Evolutionary conservation across 768 basidiomycete species (phyloP), one percentile per base, ranked within the genome.

Genomic region (Termitomyces sp.): DNA sequence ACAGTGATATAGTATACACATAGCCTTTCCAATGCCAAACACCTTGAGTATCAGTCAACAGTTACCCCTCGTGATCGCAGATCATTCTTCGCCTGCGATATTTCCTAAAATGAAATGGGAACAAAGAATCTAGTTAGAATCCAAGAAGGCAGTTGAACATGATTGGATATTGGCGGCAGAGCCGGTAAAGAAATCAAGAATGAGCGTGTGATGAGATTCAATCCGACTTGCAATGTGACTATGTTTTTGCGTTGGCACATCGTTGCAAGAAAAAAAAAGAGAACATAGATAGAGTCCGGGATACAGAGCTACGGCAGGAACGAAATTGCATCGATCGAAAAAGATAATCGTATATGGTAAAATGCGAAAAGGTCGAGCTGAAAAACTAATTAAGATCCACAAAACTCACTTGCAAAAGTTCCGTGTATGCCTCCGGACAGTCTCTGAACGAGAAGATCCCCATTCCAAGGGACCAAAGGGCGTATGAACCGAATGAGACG

Each of bases 381-480:
- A 11, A 38, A 28, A 15, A 85, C 19, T 49, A 14, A 50, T 50
- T 3, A 5, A 57, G 54, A 14, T 33, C 51, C 7, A 40, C 33
- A 45, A 55, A 51, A 74, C 81, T 71, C 65, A 87, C 87, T 64
- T 68, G 64, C 61, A 89, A 73, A 53, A 91, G 68, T 67, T 88
- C 86, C 12, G 79, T 75, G 62, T 91, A 89, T 4, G 90, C 90
- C 61, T 91, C 88, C 40, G 88, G 86, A 67, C 88, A 89, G 62
- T 92, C 90, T 63, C 81, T 73, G 63, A 90, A 87, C 2, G 84
- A 84, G 62, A 83, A 79, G 43, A 91, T 65, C 1, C 89, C 90
- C 78, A 82, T 82, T 11, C 91, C 90, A n/a, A 92, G 80, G 9
- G 85, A 87, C 72, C 83, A 84, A 10, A 92, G 78, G n/a, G 86